phyloP scores from a whole-genome alignment of 164 flowering plant genomes.

The Stephania cephalantha region DNA sequence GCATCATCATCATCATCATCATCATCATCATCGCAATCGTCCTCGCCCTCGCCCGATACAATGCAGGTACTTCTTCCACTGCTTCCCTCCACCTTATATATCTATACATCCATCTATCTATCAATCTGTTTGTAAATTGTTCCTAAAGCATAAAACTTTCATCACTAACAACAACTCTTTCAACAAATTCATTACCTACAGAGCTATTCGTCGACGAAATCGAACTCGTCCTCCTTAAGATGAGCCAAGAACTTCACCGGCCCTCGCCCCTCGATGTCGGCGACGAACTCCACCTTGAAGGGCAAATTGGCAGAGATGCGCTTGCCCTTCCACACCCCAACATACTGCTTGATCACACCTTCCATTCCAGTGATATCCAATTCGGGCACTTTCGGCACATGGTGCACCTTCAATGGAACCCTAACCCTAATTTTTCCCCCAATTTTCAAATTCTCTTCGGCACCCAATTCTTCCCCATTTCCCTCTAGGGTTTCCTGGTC shows the following conservation, averaged over 20 bases:
- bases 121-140: too few species aligned
- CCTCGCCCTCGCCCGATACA: too few species aligned
- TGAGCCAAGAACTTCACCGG: slow-evolving; percentile 68
- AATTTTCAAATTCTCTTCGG: slow-evolving; percentile 3
- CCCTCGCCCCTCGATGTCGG: slow-evolving; percentile 41
- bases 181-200: too few species aligned
- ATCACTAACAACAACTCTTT: too few species aligned
- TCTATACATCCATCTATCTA: too few species aligned
- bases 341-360: slow-evolving; percentile 65
- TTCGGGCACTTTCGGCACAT: slow-evolving; percentile 67
- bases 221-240: slow-evolving; percentile 87
- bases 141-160: too few species aligned
- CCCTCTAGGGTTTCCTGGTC: background rate
- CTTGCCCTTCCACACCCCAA: slow-evolving; percentile 75
- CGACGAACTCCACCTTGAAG: slow-evolving; percentile 59
- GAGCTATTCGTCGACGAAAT: slow-evolving; percentile 20
- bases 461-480: background rate
- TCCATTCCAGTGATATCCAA: slow-evolving; percentile 59
- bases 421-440: slow-evolving; percentile 76
- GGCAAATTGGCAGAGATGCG: slow-evolving; percentile 75
- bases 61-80: too few species aligned
- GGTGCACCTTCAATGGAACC: slow-evolving; percentile 72
- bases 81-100: too few species aligned
- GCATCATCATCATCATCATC: too few species aligned
- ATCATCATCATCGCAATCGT: too few species aligned